Evolutionary conservation across 2,329 filamentous ascomycete species (phyloP), one percentile per base, ranked within the genome.

Genomic region (Salinomyces thailandicus): DNA sequence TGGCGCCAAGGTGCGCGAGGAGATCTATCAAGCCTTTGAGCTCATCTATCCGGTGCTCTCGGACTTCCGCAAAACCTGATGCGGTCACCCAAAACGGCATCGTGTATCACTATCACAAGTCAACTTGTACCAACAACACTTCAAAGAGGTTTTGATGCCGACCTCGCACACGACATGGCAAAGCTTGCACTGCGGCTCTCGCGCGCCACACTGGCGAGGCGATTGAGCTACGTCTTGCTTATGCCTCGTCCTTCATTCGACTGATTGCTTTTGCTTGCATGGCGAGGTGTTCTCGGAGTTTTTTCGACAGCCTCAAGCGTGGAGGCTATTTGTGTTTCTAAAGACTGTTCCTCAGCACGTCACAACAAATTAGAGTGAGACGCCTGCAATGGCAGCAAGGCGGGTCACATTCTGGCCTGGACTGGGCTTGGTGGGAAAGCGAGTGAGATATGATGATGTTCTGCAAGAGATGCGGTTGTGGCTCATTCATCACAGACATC

Each of bases 21-120:
- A 96, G 68, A 96, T 98, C 51, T 93, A 94, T 58, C 84, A 91
- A 62, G 86, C 86, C 31, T 94, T 94, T 58, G 86, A 93, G 68
- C 82, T 93, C 78, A 94, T 95, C 68, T 94, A 94, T 61, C 87
- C 87, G 60, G 87, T 94, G 68, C 71, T 93, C 58, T 84, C 86
- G 37, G 53, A 57, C 49, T 57, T 55, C 49, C 52, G 52, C 46
- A 56, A 55, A 49, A 48, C 51, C 36, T 54, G 45, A 45, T 45
- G 33, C 18, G 18, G 38, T 27, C 33, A 19, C 35, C 14, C 29
- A 29, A 20, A 33, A 39, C 29, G 46, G 47, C 47, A 52, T 50
- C 40, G 27, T 52, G 49, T 52, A 52, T 38, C 44, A 50, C 20
- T 46, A 50, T 46, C 31, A 44, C 45, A 37, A 33, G 27, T 18